These are phyloP conservation scores for Ophiognomonia clavigignenti-juglandacearum DNA, from an alignment of 2,329 filamentous ascomycete species.

Conservation along the genomic window DNA sequence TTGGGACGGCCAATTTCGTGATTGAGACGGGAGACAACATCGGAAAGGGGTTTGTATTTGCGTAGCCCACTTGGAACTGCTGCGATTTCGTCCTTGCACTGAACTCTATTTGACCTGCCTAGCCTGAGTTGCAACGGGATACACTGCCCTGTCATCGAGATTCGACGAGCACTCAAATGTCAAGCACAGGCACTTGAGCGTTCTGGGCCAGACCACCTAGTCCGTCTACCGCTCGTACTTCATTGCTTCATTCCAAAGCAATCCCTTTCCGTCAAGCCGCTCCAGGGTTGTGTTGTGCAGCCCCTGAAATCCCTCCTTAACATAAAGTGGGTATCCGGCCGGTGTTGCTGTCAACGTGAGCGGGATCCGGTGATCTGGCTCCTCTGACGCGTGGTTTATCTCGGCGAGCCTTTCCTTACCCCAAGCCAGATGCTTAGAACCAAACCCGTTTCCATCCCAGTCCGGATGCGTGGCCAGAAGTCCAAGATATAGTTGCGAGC, in stretches of 20 bases:
- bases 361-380: neutral
- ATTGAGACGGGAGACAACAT: neutral
- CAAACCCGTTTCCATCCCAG: constrained; percentile 15
- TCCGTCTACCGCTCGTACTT: neutral
- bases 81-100: too few species aligned
- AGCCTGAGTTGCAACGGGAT: too few species aligned
- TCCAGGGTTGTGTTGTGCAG: constrained; percentile 7
- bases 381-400: neutral
- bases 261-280: constrained; percentile 6
- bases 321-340: constrained; percentile 12
- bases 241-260: constrained; percentile 11
- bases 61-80: neutral
- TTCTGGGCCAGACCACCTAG: neutral
- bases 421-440: constrained; percentile 6
- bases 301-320: constrained; percentile 3
- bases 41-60: neutral
- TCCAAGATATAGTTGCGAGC: neutral
- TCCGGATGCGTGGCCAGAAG: constrained; percentile 12
- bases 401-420: constrained; percentile 4
- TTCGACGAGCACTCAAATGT: neutral
- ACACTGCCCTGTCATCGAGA: neutral
- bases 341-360: constrained; percentile 13
- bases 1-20: neutral
- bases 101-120: too few species aligned
- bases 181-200: neutral